Evolutionary conservation across 1,284 basidiomycete species (phyloP).

Genomic region (Takashimella koratensis): DNA sequence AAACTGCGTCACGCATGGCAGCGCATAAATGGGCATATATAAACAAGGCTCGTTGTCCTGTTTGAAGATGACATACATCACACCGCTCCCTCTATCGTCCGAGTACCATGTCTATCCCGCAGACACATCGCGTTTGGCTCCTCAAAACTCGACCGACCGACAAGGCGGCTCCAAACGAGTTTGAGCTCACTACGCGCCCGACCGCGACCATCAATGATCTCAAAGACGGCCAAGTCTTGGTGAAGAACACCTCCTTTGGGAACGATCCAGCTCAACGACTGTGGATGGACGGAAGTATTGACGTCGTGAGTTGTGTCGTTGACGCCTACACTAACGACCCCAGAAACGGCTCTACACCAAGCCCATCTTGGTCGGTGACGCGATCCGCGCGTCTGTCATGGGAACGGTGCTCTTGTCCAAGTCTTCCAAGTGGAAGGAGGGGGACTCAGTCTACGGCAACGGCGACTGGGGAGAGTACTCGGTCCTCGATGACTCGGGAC

Average conservation of each 20-base stretch:
- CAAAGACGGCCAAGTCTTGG: not conserved
- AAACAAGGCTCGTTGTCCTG: no score
- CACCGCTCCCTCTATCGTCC: no score
- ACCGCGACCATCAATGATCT: no score
- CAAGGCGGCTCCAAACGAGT: not conserved
- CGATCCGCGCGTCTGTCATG: constrained; percentile 8
- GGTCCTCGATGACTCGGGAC: constrained; percentile 12
- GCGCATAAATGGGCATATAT: no score
- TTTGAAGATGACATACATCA: no score
- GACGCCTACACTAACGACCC: not conserved
- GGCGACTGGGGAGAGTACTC: constrained; percentile 16
- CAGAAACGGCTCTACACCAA: constrained; percentile 11
- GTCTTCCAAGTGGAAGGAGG: constrained; percentile 10
- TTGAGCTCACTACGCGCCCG: not conserved
- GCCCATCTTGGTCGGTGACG: constrained; percentile 11
- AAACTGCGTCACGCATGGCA: no score
- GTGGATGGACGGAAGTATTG: constrained; percentile 9
- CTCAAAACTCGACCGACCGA: not conserved
- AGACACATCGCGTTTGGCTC: not conserved
- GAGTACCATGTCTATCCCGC: not conserved
- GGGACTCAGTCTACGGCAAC: constrained; percentile 11
- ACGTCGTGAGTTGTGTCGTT: not conserved
- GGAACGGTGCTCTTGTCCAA: constrained; percentile 14
- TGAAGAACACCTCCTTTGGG: not conserved
- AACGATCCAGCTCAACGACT: constrained; percentile 23